phyloP scores from a whole-genome alignment of 345 rosid species.

The Bruguiera parviflora region DNA sequence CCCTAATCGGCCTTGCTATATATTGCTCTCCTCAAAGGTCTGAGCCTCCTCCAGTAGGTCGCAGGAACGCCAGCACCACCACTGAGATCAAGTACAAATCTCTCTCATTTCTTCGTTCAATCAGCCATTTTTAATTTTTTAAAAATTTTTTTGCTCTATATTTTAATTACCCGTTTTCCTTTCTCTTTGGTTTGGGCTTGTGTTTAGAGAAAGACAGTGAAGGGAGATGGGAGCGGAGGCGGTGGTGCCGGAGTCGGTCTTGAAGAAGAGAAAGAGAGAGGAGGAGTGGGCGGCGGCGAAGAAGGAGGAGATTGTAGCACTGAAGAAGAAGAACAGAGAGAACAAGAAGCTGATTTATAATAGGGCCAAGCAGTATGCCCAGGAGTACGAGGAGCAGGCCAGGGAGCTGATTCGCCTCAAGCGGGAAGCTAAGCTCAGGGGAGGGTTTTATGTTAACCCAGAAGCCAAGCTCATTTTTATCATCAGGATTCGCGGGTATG shows the following conservation, averaged over 20 bases:
- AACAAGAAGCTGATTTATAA: constrained; percentile 53
- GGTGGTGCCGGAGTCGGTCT: constrained; percentile 69
- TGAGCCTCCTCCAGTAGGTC: no score
- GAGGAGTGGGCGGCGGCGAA: constrained; percentile 64
- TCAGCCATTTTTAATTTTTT: no score
- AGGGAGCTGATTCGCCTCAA: constrained; percentile 61
- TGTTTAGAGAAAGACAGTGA: not conserved
- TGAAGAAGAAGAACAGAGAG: constrained; percentile 51
- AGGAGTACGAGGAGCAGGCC: constrained; percentile 61
- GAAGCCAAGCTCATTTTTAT: constrained; percentile 84
- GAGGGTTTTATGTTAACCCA: constrained; percentile 87
- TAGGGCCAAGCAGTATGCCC: constrained; percentile 54
- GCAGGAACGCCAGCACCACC: no score
- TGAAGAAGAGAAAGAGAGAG: constrained; percentile 76
- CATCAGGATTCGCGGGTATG: constrained; percentile 75
- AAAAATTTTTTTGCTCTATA: no score
- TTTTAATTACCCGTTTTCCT: no score
- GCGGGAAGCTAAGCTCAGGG: constrained; percentile 80
- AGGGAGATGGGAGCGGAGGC: constrained; percentile 46
- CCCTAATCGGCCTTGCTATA: no score
- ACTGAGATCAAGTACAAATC: no score
- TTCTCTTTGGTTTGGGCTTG: not conserved
- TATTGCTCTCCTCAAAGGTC: no score
- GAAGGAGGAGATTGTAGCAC: constrained; percentile 38
- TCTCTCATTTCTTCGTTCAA: no score